These are phyloP conservation scores for Petrea volubilis DNA, from an alignment of 257 asterid species.

Conservation along the genomic window DNA sequence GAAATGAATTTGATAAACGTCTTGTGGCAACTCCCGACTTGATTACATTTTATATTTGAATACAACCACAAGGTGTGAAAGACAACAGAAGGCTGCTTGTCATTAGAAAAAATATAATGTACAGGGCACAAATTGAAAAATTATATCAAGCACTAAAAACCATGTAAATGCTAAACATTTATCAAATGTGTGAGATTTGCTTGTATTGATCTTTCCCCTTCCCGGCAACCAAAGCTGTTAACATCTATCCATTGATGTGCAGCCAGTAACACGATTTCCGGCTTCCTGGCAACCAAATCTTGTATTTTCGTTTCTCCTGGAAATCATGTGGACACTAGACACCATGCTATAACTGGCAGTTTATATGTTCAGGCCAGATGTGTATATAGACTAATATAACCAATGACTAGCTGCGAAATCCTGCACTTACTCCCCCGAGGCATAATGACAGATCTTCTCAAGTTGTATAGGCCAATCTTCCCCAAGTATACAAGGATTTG, in stretches of 20 bases:
- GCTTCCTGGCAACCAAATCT: too few relatives aligned
- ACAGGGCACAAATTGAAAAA: conserved; percentile 30
- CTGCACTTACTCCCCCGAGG: conserved; percentile 31
- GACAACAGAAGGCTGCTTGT: conserved; percentile 10
- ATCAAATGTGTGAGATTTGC: conserved; percentile 34
- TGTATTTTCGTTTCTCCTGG: conserved; percentile 13
- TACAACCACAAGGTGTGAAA: conserved; percentile 5
- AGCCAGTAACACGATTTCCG: conserved; percentile 38
- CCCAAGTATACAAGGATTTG: conserved; percentile 68
- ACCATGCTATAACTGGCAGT: conserved; percentile 17
- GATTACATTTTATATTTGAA: neutral
- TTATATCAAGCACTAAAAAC: conserved; percentile 30
- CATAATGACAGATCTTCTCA: conserved; percentile 60
- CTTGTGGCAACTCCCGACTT: neutral
- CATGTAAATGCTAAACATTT: conserved; percentile 26
- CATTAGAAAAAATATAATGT: conserved; percentile 17
- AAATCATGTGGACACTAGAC: neutral
- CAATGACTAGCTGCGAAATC: too few relatives aligned
- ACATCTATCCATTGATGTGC: conserved; percentile 36
- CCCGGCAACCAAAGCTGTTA: conserved; percentile 32
- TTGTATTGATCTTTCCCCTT: conserved; percentile 34
- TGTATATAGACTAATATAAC: too few relatives aligned
- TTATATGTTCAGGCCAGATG: conserved; percentile 19
- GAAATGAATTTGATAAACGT: neutral
- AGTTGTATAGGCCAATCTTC: conserved; percentile 70